These are phyloP conservation scores for Mercurialis annua DNA, from an alignment of 345 rosid genomes.

Conservation along the genomic window DNA sequence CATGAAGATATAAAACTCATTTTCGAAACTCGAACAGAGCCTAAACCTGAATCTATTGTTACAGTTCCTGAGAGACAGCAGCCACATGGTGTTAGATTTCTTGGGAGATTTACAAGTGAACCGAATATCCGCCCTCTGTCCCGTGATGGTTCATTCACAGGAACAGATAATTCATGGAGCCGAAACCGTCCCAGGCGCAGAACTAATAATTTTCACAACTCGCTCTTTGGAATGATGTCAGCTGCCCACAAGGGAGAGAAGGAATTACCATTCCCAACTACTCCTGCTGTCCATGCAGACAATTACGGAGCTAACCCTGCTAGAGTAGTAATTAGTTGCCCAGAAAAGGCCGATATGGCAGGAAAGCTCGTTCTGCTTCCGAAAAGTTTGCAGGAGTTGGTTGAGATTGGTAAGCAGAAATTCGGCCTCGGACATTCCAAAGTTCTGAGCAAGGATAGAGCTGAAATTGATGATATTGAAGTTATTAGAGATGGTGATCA, in stretches of 20 bases:
- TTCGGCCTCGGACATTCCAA: constrained; percentile 46
- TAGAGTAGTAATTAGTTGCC: constrained; percentile 68
- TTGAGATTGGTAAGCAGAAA: constrained; percentile 56
- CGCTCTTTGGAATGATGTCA: constrained; percentile 71
- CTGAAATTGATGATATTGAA: constrained; percentile 66
- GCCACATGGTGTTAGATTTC: constrained; percentile 34
- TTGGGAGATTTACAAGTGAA: constrained; percentile 73
- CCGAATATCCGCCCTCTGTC: constrained; percentile 49
- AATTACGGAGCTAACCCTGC: constrained; percentile 20
- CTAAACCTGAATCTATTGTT: constrained; percentile 31
- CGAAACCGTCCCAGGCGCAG: constrained; percentile 50
- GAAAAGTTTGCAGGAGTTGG: constrained; percentile 49
- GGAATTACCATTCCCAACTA: constrained; percentile 30
- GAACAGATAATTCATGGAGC: constrained; percentile 45
- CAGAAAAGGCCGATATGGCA: constrained; percentile 41
- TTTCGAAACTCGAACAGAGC: constrained; percentile 40
- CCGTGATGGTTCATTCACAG: constrained; percentile 23
- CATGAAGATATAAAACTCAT: constrained; percentile 65
- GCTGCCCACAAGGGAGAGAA: constrained; percentile 44
- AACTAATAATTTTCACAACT: constrained; percentile 61
- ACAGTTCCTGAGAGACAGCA: constrained; percentile 50
- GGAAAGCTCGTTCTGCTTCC: constrained; percentile 71
- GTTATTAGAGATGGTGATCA: constrained; percentile 83
- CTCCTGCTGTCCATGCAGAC: constrained; percentile 10
- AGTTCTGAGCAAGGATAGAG: constrained; percentile 49